Percentiles rank a stretch among this genome's conserved stretches.
phyloP scores from a whole-genome alignment of 805 yeast species.

The Isabelozyma rhagii region DNA sequence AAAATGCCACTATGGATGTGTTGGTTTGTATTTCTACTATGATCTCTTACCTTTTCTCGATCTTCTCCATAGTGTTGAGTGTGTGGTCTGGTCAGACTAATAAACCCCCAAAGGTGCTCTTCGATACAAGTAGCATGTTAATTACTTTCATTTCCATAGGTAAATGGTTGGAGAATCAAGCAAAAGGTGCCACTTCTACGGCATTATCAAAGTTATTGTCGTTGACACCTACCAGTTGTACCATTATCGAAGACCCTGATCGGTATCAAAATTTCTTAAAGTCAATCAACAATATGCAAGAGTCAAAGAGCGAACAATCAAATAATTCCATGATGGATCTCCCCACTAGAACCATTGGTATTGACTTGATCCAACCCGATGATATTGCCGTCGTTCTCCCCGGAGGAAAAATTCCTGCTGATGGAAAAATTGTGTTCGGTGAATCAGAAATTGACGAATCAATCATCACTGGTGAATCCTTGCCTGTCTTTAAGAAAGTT shows the following conservation, averaged over 20 bases:
- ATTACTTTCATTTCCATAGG: conserved; percentile 83
- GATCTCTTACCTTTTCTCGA: conserved; percentile 73
- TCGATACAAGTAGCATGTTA: conserved; percentile 86
- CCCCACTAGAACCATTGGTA: conserved; percentile 50
- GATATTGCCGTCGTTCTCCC: conserved; percentile 80
- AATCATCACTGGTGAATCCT: conserved; percentile 85
- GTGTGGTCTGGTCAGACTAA: conserved; percentile 37
- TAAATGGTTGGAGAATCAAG: conserved; percentile 85
- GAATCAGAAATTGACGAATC: conserved; percentile 86
- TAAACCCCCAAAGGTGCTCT: conserved; percentile 64
- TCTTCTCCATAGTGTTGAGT: conserved; percentile 54
- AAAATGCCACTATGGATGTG: conserved; percentile 82
- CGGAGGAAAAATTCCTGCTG: conserved; percentile 89
- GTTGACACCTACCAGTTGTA: conserved; percentile 74
- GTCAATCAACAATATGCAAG: conserved; percentile 4
- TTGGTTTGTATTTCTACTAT: conserved; percentile 79
- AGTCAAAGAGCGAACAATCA: conserved; percentile 1
- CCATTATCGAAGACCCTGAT: conserved; percentile 48
- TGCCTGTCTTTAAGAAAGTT: conserved; percentile 60
- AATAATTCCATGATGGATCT: conserved; percentile 18
- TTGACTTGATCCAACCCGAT: conserved; percentile 71
- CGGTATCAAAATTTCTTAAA: conserved; percentile 16
- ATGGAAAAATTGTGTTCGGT: conserved; percentile 78
- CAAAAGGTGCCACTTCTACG: conserved; percentile 90
- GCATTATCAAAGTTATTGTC: conserved; percentile 81